Evolutionary conservation across 2,329 filamentous ascomycete species (phyloP).

Genomic region (Scolecobasidium constrictum): DNA sequence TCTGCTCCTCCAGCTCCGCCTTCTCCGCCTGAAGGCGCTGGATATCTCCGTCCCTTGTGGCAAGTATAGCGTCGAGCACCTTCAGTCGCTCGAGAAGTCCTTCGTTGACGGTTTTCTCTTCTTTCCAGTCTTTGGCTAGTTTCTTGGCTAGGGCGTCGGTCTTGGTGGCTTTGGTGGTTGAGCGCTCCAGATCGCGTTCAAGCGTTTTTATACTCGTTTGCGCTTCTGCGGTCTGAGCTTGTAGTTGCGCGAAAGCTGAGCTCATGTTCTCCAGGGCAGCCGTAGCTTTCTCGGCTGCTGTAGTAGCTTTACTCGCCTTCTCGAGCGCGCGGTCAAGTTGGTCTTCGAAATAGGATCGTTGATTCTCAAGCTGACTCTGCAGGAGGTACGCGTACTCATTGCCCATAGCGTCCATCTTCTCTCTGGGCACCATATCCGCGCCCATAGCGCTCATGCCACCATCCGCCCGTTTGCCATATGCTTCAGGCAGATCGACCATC

Average conservation of each 20-base stretch:
- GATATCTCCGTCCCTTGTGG: conserved; percentile 39
- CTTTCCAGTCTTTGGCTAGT: conserved; percentile 64
- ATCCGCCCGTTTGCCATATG: conserved; percentile 25
- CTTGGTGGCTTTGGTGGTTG: conserved; percentile 57
- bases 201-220: conserved; percentile 52
- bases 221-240: conserved; percentile 39
- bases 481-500: conserved; percentile 72
- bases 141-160: conserved; percentile 65
- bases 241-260: conserved; percentile 41
- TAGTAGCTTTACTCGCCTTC: conserved; percentile 68
- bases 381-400: conserved; percentile 92
- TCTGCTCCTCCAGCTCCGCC: conserved; percentile 70
- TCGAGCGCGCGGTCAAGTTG: conserved; percentile 80
- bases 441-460: conserved; percentile 35
- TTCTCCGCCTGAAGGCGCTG: conserved; percentile 41
- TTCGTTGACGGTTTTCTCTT: conserved; percentile 78
- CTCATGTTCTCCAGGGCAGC: conserved; percentile 38
- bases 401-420: conserved; percentile 67
- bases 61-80: conserved; percentile 50
- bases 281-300: conserved; percentile 53
- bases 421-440: conserved; percentile 60
- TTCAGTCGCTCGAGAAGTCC: conserved; percentile 74
- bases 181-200: conserved; percentile 61
- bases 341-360: conserved; percentile 89
- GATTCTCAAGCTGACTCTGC: conserved; percentile 83